Evolutionary conservation across 805 yeast genomes (phyloP).

Genomic region (Sugiyamaella mastotermitis): DNA sequence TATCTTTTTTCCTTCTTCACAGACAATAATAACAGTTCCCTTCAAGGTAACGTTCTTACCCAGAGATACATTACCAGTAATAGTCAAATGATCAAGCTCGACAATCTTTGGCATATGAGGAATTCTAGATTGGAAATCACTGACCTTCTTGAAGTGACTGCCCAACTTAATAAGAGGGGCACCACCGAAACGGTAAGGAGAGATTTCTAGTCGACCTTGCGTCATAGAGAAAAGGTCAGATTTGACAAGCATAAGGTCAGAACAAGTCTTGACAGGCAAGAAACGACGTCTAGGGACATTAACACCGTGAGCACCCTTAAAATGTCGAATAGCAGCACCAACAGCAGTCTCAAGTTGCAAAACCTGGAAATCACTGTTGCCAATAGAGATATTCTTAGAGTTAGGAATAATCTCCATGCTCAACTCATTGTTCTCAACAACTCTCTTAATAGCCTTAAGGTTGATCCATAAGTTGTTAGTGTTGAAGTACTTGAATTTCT

Average conservation of each 20-base stretch:
- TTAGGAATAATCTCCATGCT: slow-evolving; percentile 95
- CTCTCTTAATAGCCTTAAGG: slow-evolving; percentile 86
- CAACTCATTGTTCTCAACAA: slow-evolving; percentile 76
- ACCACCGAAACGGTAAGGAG: slow-evolving; percentile 81
- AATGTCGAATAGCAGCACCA: slow-evolving; percentile 98
- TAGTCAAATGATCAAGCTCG: slow-evolving; percentile 94
- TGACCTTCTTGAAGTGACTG: slow-evolving; percentile 92
- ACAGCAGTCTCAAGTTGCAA: slow-evolving; percentile 97
- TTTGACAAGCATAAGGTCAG: slow-evolving; percentile 89
- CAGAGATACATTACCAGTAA: slow-evolving; percentile 90
- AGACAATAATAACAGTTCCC: slow-evolving; percentile 96
- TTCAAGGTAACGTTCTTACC: slow-evolving; percentile 88
- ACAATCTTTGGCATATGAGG: slow-evolving; percentile 94
- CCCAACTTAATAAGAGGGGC: slow-evolving; percentile 95
- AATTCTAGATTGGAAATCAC: slow-evolving; percentile 82
- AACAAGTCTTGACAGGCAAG: slow-evolving; percentile 96
- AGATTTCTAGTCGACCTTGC: slow-evolving; percentile 85
- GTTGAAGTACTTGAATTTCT: slow-evolving; percentile 96
- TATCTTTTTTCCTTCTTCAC: slow-evolving; percentile 93
- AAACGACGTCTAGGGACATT: slow-evolving; percentile 97
- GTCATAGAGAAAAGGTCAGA: slow-evolving; percentile 87
- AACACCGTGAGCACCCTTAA: slow-evolving; percentile 92
- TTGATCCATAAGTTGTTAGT: slow-evolving; percentile 98
- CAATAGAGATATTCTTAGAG: slow-evolving; percentile 72
- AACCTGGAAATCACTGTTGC: slow-evolving; percentile 74